phyloP scores from a whole-genome alignment of 805 yeast species.

The Jamesozyma gamospora region DNA sequence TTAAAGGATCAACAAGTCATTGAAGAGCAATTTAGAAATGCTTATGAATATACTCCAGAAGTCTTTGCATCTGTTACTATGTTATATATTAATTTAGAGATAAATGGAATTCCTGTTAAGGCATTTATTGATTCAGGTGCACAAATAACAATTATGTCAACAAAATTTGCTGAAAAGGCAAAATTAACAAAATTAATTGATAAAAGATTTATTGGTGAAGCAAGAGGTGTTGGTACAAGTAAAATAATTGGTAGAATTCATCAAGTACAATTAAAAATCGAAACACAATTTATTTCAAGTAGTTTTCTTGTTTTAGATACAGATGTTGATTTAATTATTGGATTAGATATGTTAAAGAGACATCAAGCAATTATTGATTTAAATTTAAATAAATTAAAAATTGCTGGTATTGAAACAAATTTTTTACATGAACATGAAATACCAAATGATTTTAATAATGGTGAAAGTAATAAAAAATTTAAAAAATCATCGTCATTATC shows the following conservation, averaged over 20 bases:
- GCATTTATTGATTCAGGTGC: constrained; percentile 98
- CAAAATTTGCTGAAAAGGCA: constrained; percentile 62
- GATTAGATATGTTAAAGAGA: constrained; percentile 84
- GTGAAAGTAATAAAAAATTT: too few species aligned
- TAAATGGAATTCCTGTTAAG: constrained; percentile 71
- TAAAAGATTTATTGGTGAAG: constrained; percentile 68
- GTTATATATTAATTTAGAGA: constrained; percentile 69
- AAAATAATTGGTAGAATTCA: constrained; percentile 78
- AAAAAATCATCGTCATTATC: too few species aligned
- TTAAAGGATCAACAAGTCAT: constrained; percentile 60
- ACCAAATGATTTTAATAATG: constrained; percentile 28
- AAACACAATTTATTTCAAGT: constrained; percentile 52
- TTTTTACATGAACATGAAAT: constrained; percentile 69
- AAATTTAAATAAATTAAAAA: constrained; percentile 47
- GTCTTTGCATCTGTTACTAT: constrained; percentile 72
- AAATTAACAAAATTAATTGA: constrained; percentile 69
- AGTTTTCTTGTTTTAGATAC: constrained; percentile 66
- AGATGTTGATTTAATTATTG: constrained; percentile 56
- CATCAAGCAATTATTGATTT: constrained; percentile 79
- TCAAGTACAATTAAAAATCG: constrained; percentile 76
- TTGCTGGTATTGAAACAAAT: constrained; percentile 63
- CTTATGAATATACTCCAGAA: constrained; percentile 85
- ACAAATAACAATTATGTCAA: constrained; percentile 75
- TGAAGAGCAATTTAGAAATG: constrained; percentile 69
- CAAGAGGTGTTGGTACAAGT: constrained; percentile 82